Conservation (phyloP, 768 basidiomycete species). For the Cyathus striatus region DNA sequence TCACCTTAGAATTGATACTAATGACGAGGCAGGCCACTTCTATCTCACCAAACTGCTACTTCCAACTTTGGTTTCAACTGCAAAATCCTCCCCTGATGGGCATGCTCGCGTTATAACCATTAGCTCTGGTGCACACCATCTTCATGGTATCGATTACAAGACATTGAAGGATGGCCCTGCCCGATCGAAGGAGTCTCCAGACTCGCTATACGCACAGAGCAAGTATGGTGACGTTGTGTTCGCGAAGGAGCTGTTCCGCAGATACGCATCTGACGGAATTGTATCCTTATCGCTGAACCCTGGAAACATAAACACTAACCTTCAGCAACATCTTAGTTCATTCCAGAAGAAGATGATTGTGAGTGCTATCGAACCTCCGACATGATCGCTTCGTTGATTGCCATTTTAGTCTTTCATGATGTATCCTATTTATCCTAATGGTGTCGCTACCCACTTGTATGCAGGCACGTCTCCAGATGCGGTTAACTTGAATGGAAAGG, state of each 20-base stretch:
- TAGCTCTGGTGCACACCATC: neutral
- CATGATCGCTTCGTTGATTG: neutral
- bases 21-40: neutral
- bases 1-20: neutral
- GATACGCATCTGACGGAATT: neutral
- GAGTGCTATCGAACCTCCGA: neutral
- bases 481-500: slow-evolving; percentile 39
- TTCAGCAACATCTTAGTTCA: neutral
- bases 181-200: neutral
- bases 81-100: neutral
- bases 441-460: slow-evolving; percentile 48
- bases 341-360: neutral
- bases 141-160: neutral
- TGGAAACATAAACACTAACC: neutral
- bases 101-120: neutral
- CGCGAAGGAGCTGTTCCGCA: neutral
- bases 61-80: neutral
- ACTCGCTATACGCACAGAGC: neutral
- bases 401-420: slow-evolving; percentile 4
- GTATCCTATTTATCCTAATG: slow-evolving; percentile 22
- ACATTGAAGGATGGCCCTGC: neutral
- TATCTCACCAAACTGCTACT: neutral
- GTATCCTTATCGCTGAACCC: neutral
- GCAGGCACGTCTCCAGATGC: slow-evolving; percentile 42
- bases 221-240: neutral